phyloP scores from a whole-genome alignment of 371 early-diverging fungal species.

The Gilbertella persicaria region DNA sequence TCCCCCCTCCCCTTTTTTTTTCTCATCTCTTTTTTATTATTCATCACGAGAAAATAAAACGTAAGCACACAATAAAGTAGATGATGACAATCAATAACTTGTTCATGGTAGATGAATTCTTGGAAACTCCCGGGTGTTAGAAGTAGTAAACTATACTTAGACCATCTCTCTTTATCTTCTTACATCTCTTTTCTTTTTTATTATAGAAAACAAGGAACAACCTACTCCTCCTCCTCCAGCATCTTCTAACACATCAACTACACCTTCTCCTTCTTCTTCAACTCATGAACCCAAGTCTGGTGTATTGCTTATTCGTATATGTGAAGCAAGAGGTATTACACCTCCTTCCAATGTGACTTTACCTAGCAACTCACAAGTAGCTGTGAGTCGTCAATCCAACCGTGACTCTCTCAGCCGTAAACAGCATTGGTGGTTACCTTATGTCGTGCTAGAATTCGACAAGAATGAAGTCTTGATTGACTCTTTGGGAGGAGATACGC shows the following conservation, averaged over 20 bases:
- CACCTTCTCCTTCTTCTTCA: conserved; percentile 10
- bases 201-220: conserved; percentile 30
- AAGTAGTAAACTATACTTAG: conserved; percentile 19
- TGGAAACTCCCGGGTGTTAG: conserved; percentile 42
- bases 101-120: conserved; percentile 38
- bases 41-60: no score
- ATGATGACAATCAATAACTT: no score
- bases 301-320: conserved; percentile 76
- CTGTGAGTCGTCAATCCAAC: conserved; percentile 38
- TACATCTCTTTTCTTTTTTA: conserved; percentile 1
- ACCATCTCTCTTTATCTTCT: no score
- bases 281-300: conserved; percentile 59
- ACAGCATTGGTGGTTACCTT: conserved; percentile 79
- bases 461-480: conserved; percentile 89
- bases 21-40: not conserved
- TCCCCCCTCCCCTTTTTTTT: not conserved
- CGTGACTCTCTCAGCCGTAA: conserved; percentile 75
- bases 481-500: conserved; percentile 74
- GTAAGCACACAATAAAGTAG: no score
- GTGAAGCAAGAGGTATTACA: conserved; percentile 78
- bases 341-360: conserved; percentile 56
- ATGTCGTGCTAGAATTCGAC: conserved; percentile 90
- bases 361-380: conserved; percentile 35
- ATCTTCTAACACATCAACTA: not conserved
- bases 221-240: conserved; percentile 2